phyloP scores from a whole-genome alignment of 208 protist species.

The Wallacemonas sp. region DNA sequence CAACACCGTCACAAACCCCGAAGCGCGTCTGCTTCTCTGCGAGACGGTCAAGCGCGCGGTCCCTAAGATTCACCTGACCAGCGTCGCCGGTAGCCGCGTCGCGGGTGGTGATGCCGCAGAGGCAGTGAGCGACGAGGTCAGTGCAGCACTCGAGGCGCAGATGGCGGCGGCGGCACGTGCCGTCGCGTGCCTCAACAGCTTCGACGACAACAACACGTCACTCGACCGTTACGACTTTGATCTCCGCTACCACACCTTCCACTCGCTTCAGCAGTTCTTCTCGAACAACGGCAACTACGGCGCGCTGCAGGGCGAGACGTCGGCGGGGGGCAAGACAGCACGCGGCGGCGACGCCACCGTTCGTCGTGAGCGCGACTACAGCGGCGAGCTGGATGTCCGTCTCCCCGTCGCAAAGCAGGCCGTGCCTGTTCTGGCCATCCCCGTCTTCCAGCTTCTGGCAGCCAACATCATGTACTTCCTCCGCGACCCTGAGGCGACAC shows the following conservation, averaged over 20 bases:
- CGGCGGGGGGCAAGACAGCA: not conserved
- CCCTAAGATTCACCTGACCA: constrained; percentile 23
- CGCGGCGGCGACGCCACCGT: constrained; percentile 12
- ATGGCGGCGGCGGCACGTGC: constrained; percentile 61
- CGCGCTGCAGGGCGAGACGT: constrained; percentile 19
- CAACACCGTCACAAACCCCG: constrained; percentile 76
- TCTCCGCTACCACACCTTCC: constrained; percentile 83
- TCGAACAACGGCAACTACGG: constrained; percentile 67
- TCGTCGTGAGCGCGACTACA: constrained; percentile 66
- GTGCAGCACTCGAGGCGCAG: constrained; percentile 26
- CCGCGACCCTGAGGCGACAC: constrained; percentile 79
- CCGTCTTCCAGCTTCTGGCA: constrained; percentile 56
- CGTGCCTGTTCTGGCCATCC: constrained; percentile 56
- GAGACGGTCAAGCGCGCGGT: constrained; percentile 32
- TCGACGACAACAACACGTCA: constrained; percentile 43
- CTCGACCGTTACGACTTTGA: constrained; percentile 88
- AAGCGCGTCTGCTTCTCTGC: constrained; percentile 69
- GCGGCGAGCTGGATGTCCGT: constrained; percentile 57
- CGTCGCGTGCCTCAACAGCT: constrained; percentile 78
- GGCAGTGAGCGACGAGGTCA: not conserved
- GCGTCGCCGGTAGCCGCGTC: not conserved
- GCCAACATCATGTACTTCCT: constrained; percentile 85
- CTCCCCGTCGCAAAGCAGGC: constrained; percentile 50
- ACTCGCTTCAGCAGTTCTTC: constrained; percentile 80
- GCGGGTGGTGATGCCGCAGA: not conserved